phyloP scores from a whole-genome alignment of 73 alveolate genomes.

The Halteria grandinella region DNA sequence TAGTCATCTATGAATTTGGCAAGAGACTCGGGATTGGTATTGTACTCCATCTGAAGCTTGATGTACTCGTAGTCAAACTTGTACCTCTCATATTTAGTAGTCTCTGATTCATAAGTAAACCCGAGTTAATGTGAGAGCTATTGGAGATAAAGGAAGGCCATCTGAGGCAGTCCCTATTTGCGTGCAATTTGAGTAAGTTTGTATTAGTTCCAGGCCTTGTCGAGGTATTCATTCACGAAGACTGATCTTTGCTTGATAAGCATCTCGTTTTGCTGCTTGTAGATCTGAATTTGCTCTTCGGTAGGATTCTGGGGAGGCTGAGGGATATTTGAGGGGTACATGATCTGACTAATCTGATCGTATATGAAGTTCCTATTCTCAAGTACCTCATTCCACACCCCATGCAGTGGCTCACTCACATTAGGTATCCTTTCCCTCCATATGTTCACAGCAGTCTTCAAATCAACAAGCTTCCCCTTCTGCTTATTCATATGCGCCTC shows the following conservation, averaged over 20 bases:
- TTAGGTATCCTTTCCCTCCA: constrained; percentile 66
- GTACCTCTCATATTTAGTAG: constrained; percentile 27
- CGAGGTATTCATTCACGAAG: constrained; percentile 39
- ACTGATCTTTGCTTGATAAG: constrained; percentile 7
- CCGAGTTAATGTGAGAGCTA: not conserved
- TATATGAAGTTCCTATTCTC: constrained; percentile 60
- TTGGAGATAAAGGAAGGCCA: constrained; percentile 12
- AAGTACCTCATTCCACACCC: constrained; percentile 60
- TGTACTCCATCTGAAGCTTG: constrained; percentile 9
- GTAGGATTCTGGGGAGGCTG: not conserved
- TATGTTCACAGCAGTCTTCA: constrained; percentile 51
- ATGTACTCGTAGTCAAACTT: constrained; percentile 26
- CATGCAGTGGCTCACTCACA: constrained; percentile 39
- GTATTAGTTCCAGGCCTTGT: constrained; percentile 53
- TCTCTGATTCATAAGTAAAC: constrained; percentile 4
- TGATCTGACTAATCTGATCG: constrained; percentile 6
- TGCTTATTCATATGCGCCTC: constrained; percentile 17
- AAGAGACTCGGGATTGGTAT: constrained; percentile 11
- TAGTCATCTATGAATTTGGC: not conserved
- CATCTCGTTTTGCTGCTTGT: not conserved
- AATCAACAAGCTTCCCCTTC: constrained; percentile 14
- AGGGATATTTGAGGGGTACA: no score
- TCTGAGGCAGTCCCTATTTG: constrained; percentile 42
- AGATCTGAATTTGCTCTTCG: not conserved
- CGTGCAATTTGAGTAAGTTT: constrained; percentile 41